phyloP scores from a whole-genome alignment of 208 protist species.

The Vickermania spadyakhi region DNA sequence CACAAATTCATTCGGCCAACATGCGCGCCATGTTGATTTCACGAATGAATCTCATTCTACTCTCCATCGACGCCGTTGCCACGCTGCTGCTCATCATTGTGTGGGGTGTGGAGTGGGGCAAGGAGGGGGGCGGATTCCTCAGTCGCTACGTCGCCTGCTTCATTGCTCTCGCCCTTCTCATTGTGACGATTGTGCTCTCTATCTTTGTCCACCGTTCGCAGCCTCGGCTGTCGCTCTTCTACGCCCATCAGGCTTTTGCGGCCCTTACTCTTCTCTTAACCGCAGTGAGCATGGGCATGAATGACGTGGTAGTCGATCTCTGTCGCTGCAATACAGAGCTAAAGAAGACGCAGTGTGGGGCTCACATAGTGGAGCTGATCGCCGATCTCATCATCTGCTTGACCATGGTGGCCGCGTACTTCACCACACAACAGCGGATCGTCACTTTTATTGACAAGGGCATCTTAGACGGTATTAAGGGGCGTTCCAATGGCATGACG shows the following conservation, averaged over 20 bases:
- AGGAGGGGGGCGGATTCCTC: slow-evolving; percentile 32
- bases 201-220: slow-evolving; percentile 50
- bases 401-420: slow-evolving; percentile 53
- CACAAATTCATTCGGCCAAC: slow-evolving; percentile 60
- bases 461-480: slow-evolving; percentile 80
- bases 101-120: slow-evolving; percentile 41
- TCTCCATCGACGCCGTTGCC: slow-evolving; percentile 32
- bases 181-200: slow-evolving; percentile 35
- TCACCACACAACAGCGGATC: slow-evolving; percentile 77
- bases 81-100: slow-evolving; percentile 66
- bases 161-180: slow-evolving; percentile 50
- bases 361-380: slow-evolving; percentile 51
- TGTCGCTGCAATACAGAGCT: slow-evolving; percentile 32
- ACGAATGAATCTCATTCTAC: slow-evolving; percentile 50
- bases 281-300: slow-evolving; percentile 71
- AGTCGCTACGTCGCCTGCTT: slow-evolving; percentile 47
- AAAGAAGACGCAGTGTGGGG: slow-evolving; percentile 26
- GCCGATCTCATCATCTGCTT: slow-evolving; percentile 54
- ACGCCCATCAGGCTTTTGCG: slow-evolving; percentile 52
- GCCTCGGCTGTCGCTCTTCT: slow-evolving; percentile 50
- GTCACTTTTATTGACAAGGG: slow-evolving; percentile 80
- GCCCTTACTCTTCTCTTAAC: slow-evolving; percentile 59
- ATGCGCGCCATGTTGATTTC: slow-evolving; percentile 65
- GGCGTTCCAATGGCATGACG: slow-evolving; percentile 65
- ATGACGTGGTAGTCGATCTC: slow-evolving; percentile 58